phyloP scores from a whole-genome alignment of 176 grass and related monocot species.

The Rhynchospora pubera region DNA sequence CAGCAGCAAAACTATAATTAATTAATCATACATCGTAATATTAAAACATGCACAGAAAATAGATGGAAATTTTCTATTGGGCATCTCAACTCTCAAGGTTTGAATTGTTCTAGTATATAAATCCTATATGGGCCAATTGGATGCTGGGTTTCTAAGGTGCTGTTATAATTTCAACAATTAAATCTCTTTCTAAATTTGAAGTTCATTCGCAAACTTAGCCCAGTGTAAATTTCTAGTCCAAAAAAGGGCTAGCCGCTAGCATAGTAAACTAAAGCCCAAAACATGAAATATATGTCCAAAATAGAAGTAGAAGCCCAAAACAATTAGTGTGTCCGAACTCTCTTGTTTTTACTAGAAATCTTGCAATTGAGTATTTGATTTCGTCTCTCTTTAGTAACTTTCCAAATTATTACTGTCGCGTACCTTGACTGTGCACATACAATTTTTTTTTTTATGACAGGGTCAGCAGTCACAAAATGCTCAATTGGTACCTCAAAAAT shows the following conservation, averaged over 20 bases:
- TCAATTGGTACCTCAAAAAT: too few species aligned
- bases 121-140: background rate
- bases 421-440: too few species aligned
- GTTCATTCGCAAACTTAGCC: background rate
- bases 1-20: background rate
- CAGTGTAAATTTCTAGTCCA: background rate
- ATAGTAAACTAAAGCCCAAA: background rate
- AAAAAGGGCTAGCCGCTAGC: too few species aligned
- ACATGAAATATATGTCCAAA: background rate
- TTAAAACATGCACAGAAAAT: background rate
- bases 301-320: background rate
- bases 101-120: background rate
- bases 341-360: too few species aligned
- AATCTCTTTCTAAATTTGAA: background rate
- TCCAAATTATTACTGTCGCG: too few species aligned
- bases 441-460: too few species aligned
- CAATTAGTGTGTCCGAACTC: background rate
- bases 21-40: background rate
- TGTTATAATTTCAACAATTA: background rate
- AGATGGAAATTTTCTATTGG: background rate
- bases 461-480: too few species aligned
- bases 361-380: too few species aligned
- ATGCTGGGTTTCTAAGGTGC: background rate
- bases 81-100: background rate
- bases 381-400: too few species aligned